Percentiles rank a stretch among this genome's conserved stretches.
These are phyloP conservation scores for Geosmithia putterillii DNA, from an alignment of 2,329 filamentous ascomycete species.

Conservation along the genomic window DNA sequence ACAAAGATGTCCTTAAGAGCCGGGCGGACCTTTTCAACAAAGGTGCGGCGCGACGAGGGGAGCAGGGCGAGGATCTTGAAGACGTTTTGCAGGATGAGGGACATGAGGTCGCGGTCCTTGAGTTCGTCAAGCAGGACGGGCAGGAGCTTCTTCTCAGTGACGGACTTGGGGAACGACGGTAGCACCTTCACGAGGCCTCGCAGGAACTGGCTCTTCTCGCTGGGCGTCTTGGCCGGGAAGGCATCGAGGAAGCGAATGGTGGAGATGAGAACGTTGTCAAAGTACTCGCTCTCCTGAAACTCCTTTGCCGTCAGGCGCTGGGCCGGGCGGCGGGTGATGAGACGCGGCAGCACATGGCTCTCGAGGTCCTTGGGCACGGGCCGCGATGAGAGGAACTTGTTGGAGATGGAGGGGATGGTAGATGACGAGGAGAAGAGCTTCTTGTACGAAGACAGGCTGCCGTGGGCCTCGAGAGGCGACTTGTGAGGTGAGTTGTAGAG, in stretches of 20 bases:
- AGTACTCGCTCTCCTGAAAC: constrained; percentile 91
- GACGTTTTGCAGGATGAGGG: constrained; percentile 77
- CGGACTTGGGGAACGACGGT: constrained; percentile 82
- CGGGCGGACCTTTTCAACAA: constrained; percentile 79
- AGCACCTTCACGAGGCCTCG: constrained; percentile 77
- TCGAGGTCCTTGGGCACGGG: constrained; percentile 70
- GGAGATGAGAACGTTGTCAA: constrained; percentile 92
- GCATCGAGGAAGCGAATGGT: constrained; percentile 91
- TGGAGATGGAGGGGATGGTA: constrained; percentile 63
- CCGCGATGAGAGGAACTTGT: constrained; percentile 74
- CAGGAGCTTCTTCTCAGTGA: constrained; percentile 89
- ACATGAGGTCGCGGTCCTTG: constrained; percentile 80
- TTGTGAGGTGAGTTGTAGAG: constrained; percentile 90
- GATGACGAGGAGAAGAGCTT: constrained; percentile 69
- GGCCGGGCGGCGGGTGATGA: constrained; percentile 79
- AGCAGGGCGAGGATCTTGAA: constrained; percentile 80
- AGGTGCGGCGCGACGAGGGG: constrained; percentile 63
- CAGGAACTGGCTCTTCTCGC: constrained; percentile 86
- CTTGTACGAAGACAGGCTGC: constrained; percentile 75
- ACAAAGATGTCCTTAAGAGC: constrained; percentile 75
- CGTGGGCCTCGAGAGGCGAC: constrained; percentile 74
- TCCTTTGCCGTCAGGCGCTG: constrained; percentile 79
- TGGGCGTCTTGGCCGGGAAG: constrained; percentile 81
- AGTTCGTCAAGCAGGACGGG: constrained; percentile 83
- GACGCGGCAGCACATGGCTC: constrained; percentile 62